Evolutionary conservation across 1,284 basidiomycete species (phyloP).

Genomic region (Cutaneotrichosporon spelunceum): DNA sequence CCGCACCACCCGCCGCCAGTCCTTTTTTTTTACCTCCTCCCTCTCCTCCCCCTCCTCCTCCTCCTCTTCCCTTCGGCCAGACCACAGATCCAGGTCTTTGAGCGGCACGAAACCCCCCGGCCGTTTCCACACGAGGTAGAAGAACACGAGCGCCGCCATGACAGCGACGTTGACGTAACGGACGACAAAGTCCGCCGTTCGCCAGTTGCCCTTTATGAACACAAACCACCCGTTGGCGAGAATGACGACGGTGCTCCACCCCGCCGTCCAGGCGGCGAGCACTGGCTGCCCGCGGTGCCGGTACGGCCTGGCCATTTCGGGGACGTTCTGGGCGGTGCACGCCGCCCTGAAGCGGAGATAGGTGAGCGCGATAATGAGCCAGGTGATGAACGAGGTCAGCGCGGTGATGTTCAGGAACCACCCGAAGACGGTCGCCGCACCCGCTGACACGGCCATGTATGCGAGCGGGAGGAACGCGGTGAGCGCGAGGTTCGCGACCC

Average conservation of each 20-base stretch:
- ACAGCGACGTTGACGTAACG: constrained; percentile 29
- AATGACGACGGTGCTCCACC: constrained; percentile 29
- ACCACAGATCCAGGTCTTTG: constrained; percentile 76
- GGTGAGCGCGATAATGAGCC: too few relatives aligned
- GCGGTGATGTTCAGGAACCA: too few relatives aligned
- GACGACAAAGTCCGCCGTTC: constrained; percentile 23
- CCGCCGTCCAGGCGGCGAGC: too few relatives aligned
- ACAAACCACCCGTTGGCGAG: constrained; percentile 27
- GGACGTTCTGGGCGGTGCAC: too few relatives aligned
- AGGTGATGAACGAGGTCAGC: constrained; percentile 30
- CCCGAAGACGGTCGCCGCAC: constrained; percentile 35
- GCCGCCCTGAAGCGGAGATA: too few relatives aligned
- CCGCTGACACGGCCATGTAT: constrained; percentile 41
- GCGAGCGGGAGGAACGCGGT: constrained; percentile 44
- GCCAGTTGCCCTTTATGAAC: constrained; percentile 31
- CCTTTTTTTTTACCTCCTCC: too few relatives aligned
- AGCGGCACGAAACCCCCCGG: constrained; percentile 54
- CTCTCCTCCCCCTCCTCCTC: constrained; percentile 58
- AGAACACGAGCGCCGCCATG: constrained; percentile 16
- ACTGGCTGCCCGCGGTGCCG: too few relatives aligned
- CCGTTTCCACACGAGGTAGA: constrained; percentile 49
- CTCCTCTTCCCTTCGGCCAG: constrained; percentile 63
- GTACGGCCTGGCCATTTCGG: too few relatives aligned
- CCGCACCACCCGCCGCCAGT: too few relatives aligned
- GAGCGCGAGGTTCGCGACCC: constrained; percentile 34